These are phyloP conservation scores for Emmonsiellopsis sp. DNA, from an alignment of 2,329 filamentous ascomycete genomes.

Conservation along the genomic window DNA sequence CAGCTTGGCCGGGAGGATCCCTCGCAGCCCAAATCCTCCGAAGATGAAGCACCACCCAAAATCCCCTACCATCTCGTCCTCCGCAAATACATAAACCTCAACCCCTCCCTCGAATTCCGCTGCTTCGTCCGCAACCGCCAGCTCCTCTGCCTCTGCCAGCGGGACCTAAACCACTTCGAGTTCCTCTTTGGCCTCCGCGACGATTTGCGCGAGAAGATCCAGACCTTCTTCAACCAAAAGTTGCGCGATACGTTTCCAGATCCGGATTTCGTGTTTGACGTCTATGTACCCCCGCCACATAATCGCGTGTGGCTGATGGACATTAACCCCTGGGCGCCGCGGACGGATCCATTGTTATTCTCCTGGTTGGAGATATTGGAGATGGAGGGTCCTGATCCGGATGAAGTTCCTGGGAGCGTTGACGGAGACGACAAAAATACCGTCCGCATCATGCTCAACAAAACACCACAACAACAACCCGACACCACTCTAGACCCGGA, in stretches of 20 bases:
- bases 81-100: conserved; percentile 77
- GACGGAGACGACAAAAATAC: too few species aligned
- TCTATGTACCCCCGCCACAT: conserved; percentile 73
- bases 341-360: conserved; percentile 84
- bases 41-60: conserved; percentile 10
- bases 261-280: conserved; percentile 76
- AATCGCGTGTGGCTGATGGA: conserved; percentile 79
- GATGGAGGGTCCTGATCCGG: conserved; percentile 39
- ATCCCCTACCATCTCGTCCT: conserved; percentile 76
- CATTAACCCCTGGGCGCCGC: conserved; percentile 86
- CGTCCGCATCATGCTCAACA: too few species aligned
- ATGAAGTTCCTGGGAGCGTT: background rate
- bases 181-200: conserved; percentile 65
- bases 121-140: conserved; percentile 83
- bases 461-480: too few species aligned
- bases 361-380: conserved; percentile 80
- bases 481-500: too few species aligned
- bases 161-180: conserved; percentile 82
- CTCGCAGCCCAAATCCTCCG: background rate
- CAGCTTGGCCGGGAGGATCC: background rate
- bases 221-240: conserved; percentile 66
- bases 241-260: conserved; percentile 75
- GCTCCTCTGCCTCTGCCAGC: conserved; percentile 75
- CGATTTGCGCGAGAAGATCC: conserved; percentile 59
- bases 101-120: conserved; percentile 86